phyloP scores from a whole-genome alignment of 257 asterid species.

The Solanum raphanifolium region DNA sequence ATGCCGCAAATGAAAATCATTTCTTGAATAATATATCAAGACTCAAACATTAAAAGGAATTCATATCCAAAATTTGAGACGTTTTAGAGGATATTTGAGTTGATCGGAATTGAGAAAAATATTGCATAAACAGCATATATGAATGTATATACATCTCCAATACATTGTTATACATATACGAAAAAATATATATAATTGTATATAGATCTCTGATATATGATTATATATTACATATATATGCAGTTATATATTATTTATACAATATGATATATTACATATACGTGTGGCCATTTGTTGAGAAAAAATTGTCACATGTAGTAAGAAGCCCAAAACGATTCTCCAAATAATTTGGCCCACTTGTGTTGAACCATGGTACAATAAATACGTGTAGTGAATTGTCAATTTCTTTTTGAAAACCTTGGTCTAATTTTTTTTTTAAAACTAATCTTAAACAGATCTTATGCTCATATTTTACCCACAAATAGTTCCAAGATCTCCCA shows the following conservation, averaged over 20 bases:
- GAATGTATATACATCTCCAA: not conserved
- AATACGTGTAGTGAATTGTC: not conserved
- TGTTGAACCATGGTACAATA: not conserved
- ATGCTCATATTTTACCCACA: not conserved
- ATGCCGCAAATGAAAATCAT: not conserved
- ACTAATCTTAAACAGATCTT: not conserved
- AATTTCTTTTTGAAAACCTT: not conserved
- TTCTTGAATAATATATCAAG: not conserved
- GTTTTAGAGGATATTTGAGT: not conserved
- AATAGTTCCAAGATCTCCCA: no score
- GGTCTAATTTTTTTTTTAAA: not conserved
- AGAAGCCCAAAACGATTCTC: not conserved
- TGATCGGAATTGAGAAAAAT: not conserved
- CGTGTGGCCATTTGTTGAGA: not conserved
- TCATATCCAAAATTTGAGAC: not conserved
- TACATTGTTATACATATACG: not conserved
- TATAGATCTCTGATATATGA: no score
- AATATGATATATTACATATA: not conserved
- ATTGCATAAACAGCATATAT: no score
- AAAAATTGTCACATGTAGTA: not conserved
- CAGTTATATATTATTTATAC: not conserved
- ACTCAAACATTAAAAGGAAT: not conserved
- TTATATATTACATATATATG: not conserved
- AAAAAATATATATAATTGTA: no score
- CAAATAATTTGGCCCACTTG: not conserved